A percentile compares a stretch with the other conserved stretches of the same genome.
These are phyloP conservation scores for Blastobotrys muscicola DNA, from an alignment of 805 yeast genomes.

Conservation along the genomic window DNA sequence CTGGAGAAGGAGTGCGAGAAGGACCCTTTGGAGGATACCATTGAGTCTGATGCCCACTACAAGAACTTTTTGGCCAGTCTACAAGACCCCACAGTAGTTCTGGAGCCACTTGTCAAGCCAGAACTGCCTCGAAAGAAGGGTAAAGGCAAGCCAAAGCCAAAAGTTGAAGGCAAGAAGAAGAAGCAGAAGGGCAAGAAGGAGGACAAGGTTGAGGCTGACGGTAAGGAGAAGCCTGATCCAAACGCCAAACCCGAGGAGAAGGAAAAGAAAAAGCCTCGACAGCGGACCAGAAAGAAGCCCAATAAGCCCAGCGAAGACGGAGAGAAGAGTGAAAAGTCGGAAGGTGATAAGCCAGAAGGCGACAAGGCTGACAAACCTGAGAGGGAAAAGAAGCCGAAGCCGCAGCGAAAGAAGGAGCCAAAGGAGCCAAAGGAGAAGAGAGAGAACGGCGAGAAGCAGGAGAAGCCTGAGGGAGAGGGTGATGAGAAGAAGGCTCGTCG, in stretches of 20 bases:
- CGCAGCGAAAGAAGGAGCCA: slow-evolving; percentile 6
- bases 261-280: slow-evolving; percentile 7
- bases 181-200: slow-evolving; percentile 7
- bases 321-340: not conserved
- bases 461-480: slow-evolving; percentile 6
- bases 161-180: slow-evolving; percentile 3
- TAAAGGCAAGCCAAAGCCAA: slow-evolving; percentile 13
- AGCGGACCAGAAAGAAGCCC: not conserved
- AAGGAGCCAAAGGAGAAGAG: slow-evolving; percentile 5
- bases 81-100: slow-evolving; percentile 8
- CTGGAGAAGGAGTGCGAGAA: slow-evolving; percentile 5
- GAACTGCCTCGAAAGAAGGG: slow-evolving; percentile 21
- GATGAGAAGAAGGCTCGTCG: not conserved
- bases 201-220: slow-evolving; percentile 17
- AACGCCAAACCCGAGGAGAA: slow-evolving; percentile 1
- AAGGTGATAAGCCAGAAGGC: not conserved
- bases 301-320: not conserved
- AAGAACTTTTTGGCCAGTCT: slow-evolving; percentile 26
- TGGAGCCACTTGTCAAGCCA: slow-evolving; percentile 1
- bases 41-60: slow-evolving; percentile 25
- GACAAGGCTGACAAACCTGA: not conserved
- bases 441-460: slow-evolving; percentile 5
- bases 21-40: slow-evolving; percentile 24
- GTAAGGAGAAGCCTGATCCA: slow-evolving; percentile 8
- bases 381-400: not conserved